phyloP scores from a whole-genome alignment of 2,329 filamentous ascomycete genomes.

The Alternaria atra region DNA sequence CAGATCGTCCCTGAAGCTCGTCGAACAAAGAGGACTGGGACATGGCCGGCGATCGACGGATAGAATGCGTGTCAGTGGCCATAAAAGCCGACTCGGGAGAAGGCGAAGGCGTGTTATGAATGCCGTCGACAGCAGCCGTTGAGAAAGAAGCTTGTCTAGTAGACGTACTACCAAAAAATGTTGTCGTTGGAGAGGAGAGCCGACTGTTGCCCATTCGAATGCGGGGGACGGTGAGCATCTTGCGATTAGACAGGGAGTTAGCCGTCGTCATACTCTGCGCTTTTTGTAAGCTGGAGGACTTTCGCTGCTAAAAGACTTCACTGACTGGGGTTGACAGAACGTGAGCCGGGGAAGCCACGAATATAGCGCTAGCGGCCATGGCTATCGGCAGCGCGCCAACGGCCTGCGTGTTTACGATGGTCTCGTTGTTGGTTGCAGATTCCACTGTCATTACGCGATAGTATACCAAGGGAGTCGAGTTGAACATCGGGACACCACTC shows the following conservation, averaged over 20 bases:
- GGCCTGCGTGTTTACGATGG: too few species aligned
- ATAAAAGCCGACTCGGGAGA: neutral
- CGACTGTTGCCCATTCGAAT: neutral
- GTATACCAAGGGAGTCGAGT: too few species aligned
- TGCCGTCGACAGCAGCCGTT: neutral
- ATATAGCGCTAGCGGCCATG: too few species aligned
- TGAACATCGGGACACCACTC: too few species aligned
- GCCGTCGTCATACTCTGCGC: neutral
- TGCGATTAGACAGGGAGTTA: neutral
- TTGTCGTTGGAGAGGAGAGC: neutral
- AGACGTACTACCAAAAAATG: neutral
- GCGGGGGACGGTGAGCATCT: neutral
- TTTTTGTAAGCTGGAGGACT: neutral
- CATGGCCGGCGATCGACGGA: neutral
- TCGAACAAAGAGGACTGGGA: neutral
- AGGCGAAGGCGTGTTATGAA: neutral
- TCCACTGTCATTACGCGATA: too few species aligned
- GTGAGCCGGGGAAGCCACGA: neutral
- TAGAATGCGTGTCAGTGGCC: neutral
- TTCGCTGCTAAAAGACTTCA: neutral
- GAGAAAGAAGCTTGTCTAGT: neutral
- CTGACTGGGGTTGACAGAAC: neutral
- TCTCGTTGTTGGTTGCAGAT: too few species aligned
- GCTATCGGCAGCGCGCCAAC: too few species aligned
- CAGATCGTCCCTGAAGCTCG: neutral